Percentiles rank a stretch among this genome's conserved stretches.
Conservation (phyloP, 768 basidiomycete genomes). For the Mrakia frigida region DNA sequence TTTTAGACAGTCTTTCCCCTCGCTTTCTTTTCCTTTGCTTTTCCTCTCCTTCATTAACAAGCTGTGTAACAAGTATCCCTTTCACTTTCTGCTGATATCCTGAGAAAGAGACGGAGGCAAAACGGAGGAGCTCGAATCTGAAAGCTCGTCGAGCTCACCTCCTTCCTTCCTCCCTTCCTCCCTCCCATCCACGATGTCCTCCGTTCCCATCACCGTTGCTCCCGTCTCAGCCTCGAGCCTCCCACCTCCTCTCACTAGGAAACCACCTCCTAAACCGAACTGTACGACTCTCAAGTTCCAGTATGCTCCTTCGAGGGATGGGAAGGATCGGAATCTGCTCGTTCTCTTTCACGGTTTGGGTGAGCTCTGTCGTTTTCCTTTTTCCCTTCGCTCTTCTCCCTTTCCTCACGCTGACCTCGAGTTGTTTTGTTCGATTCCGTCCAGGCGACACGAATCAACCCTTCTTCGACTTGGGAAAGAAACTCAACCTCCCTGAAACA, state of each 20-base stretch:
- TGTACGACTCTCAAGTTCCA: conserved; percentile 47
- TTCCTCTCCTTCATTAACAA: background rate
- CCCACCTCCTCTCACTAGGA: background rate
- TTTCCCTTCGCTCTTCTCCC: background rate
- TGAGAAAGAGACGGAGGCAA: background rate
- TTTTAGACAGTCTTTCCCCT: background rate
- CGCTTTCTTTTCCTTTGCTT: background rate
- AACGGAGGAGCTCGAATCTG: background rate
- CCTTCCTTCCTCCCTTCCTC: background rate
- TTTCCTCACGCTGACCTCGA: conserved; percentile 18
- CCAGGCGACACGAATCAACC: conserved; percentile 75
- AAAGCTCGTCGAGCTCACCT: background rate
- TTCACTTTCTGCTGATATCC: background rate
- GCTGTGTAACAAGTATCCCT: background rate
- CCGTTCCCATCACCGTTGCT: conserved; percentile 1
- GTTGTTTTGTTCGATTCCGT: background rate
- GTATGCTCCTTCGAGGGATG: conserved; percentile 71
- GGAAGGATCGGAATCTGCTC: conserved; percentile 77
- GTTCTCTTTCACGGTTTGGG: conserved; percentile 82
- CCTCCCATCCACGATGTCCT: background rate
- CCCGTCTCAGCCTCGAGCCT: background rate
- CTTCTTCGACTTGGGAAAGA: conserved; percentile 66
- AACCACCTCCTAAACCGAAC: background rate
- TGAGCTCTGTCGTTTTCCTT: conserved; percentile 42
- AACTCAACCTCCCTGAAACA: conserved; percentile 81